phyloP scores from a whole-genome alignment of 1,284 basidiomycete genomes.

The Trichosporon sp. region DNA sequence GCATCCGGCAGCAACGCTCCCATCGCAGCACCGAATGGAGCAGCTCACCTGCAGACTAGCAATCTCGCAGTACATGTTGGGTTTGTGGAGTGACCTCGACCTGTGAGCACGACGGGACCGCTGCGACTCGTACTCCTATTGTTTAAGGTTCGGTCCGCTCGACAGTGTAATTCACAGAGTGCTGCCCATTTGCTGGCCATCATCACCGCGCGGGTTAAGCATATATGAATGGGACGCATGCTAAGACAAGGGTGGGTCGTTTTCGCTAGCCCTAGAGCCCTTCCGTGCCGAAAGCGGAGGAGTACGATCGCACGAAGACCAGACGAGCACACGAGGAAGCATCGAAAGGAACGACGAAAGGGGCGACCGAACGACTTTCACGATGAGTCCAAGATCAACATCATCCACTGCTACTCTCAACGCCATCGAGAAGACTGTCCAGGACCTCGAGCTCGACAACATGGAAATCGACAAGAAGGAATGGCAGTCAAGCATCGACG shows the following conservation, averaged over 20 bases:
- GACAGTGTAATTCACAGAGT: neutral
- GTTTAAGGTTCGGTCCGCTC: slow-evolving; percentile 9
- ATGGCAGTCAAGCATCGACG: neutral
- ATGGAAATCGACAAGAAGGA: slow-evolving; percentile 12
- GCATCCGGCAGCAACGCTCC: neutral
- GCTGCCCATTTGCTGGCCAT: slow-evolving; percentile 14
- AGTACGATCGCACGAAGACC: neutral
- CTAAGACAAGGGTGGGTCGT: slow-evolving; percentile 6
- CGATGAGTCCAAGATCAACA: neutral
- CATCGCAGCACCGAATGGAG: neutral
- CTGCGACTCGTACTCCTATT: slow-evolving; percentile 16
- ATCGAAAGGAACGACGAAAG: neutral
- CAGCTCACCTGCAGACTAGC: neutral
- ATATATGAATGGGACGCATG: slow-evolving; percentile 16
- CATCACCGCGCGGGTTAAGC: slow-evolving; percentile 12
- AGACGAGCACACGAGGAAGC: too few species aligned
- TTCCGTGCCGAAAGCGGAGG: neutral
- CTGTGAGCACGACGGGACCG: neutral
- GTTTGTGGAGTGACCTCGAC: slow-evolving; percentile 1
- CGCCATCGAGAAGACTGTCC: slow-evolving; percentile 6
- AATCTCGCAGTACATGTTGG: neutral
- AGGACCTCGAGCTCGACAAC: slow-evolving; percentile 14
- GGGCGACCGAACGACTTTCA: neutral
- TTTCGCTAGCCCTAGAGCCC: neutral
- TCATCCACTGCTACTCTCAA: slow-evolving; percentile 3